Percentiles rank a stretch among this genome's conserved stretches.
phyloP scores from a whole-genome alignment of 2,329 filamentous ascomycete species.

The Pseudogymnoascus sp. region DNA sequence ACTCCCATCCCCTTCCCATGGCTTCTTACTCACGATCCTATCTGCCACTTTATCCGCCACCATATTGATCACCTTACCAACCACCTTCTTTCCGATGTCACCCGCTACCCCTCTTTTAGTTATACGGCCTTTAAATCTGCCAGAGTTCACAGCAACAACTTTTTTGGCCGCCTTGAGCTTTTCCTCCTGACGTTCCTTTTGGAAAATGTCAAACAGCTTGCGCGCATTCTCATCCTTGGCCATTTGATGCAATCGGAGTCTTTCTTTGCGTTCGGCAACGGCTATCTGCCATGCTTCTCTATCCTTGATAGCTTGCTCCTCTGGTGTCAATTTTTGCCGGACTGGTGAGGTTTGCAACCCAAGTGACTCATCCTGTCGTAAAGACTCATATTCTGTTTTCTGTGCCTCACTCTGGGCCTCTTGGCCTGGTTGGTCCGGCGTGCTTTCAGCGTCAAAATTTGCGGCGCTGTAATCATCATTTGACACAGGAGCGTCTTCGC shows the following conservation, averaged over 20 bases:
- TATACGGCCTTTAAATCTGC: neutral
- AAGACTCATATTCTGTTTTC: too few relatives aligned
- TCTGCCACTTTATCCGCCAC: neutral
- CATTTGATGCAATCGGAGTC: neutral
- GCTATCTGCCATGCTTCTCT: neutral
- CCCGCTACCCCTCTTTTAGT: neutral
- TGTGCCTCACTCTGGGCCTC: neutral
- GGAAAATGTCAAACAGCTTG: slow-evolving; percentile 1
- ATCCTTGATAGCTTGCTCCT: neutral
- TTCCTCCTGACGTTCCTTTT: neutral
- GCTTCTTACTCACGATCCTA: neutral
- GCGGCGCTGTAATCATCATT: neutral
- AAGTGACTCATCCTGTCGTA: neutral
- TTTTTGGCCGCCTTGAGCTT: neutral
- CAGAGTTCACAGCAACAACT: neutral
- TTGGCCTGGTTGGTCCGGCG: neutral
- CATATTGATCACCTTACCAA: neutral
- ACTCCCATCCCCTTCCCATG: neutral
- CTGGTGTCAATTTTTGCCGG: neutral
- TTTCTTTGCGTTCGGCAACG: neutral
- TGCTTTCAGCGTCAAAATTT: neutral
- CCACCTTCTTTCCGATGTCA: neutral
- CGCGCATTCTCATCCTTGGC: neutral
- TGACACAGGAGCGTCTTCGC: neutral
- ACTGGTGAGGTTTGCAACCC: neutral